Base-by-base conservation (phyloP, 306 rosid genomes). In the Rosa rugosa region DNA sequence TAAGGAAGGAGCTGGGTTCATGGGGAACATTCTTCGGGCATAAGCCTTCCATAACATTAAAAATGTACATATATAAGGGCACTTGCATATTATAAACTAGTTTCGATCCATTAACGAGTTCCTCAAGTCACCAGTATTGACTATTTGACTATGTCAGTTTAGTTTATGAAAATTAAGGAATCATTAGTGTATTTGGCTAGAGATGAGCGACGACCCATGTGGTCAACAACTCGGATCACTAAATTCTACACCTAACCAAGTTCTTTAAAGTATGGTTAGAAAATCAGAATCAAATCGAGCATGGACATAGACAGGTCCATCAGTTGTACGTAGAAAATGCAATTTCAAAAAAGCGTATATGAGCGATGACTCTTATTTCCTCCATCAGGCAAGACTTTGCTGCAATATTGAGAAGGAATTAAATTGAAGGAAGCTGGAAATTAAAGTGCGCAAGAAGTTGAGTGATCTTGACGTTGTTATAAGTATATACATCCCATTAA, bases 221-320 rank as follows among this genome's bases (percentile, higher is more conserved):
- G 71, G 70, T 66, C 50, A 68, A 75, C 70, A 14, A 22, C 27
- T 45, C 0, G 69, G 45, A 62, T 51, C 54, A 54, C 70, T 67
- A 45, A 80, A 68, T 31, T 75, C 65, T 38, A 44, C 80, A 75
- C 80, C 76, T 54, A 80, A 75, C 80, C 51, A 54, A 34, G 69
- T 80, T 10, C 1, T 57, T 79, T n/a, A 73, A 64, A 22, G 12
- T 13, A 11, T 42, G 25, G 57, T 56, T 27, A 27, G 62, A 47
- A 74, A 38, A 16, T 44, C 66, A 12, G 44, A 40, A 72, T 51
- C 54, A 14, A 78, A 77, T 62, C 9, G 20, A 31, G 56, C 40
- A 78, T 73, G 71, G n/a, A 77, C 27, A 56, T 56, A 65, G 31
- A 72, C 62, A 66, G 23, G 36, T 38, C 69, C 18, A 25, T 11